Conservation (phyloP, 2,329 filamentous ascomycete species). For the Dactylonectria estremocensis region DNA sequence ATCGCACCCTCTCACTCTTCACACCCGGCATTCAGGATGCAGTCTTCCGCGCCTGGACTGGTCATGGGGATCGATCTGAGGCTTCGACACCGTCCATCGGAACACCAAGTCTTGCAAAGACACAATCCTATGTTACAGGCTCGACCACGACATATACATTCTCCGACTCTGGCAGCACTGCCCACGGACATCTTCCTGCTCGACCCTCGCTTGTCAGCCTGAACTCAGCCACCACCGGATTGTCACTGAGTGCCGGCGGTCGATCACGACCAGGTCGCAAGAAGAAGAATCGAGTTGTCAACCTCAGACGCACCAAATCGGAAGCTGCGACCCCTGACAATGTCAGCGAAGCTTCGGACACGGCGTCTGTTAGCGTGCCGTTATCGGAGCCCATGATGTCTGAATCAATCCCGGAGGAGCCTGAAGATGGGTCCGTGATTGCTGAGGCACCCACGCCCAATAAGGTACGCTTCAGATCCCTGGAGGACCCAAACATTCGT, state of each 20-base stretch:
- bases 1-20: conserved; percentile 91
- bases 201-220: conserved; percentile 77
- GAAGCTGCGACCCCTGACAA: conserved; percentile 68
- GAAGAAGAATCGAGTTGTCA: conserved; percentile 88
- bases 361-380: conserved; percentile 70
- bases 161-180: conserved; percentile 77
- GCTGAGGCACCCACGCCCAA: conserved; percentile 49
- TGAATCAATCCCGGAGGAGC: conserved; percentile 72
- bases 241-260: conserved; percentile 74
- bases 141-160: conserved; percentile 79
- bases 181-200: conserved; percentile 75
- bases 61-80: conserved; percentile 80
- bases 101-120: conserved; percentile 71
- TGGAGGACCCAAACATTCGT: conserved; percentile 40
- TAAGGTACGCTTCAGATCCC: conserved; percentile 60
- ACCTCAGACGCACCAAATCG: conserved; percentile 77
- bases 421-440: conserved; percentile 62
- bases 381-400: conserved; percentile 73
- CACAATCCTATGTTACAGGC: conserved; percentile 74
- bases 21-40: conserved; percentile 92
- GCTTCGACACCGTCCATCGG: conserved; percentile 63
- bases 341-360: conserved; percentile 65
- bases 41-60: conserved; percentile 93
- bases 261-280: conserved; percentile 77
- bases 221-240: conserved; percentile 72